Percentiles rank a stretch among this genome's conserved stretches.
Conservation (phyloP, 345 rosid species). For the Salix dunnii region DNA sequence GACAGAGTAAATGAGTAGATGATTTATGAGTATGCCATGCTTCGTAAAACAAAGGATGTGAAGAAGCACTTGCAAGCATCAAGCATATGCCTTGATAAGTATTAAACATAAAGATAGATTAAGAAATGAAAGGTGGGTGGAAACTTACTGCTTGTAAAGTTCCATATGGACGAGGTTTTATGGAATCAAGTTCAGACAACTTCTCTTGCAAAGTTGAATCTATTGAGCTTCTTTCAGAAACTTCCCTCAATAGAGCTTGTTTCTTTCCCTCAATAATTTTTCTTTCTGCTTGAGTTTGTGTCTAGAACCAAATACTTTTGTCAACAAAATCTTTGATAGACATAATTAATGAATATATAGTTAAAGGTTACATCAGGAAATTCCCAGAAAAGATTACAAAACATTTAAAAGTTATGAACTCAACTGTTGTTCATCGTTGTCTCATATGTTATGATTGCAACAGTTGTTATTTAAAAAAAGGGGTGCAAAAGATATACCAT, state of each 20-base stretch:
- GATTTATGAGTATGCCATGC: too few relatives aligned
- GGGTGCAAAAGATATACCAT: background rate
- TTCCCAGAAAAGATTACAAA: background rate
- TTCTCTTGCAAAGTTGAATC: slow-evolving; percentile 39
- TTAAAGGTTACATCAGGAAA: slow-evolving; percentile 2
- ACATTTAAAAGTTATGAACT: slow-evolving; percentile 1
- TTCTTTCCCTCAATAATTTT: slow-evolving; percentile 53
- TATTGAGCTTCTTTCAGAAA: slow-evolving; percentile 32
- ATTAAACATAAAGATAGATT: background rate
- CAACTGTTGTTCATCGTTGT: background rate
- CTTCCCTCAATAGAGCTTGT: slow-evolving; percentile 51
- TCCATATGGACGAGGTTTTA: slow-evolving; percentile 54
- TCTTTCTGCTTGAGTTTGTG: slow-evolving; percentile 71
- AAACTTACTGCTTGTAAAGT: slow-evolving; percentile 53
- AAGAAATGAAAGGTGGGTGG: background rate
- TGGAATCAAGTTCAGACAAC: slow-evolving; percentile 50
- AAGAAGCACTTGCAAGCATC: background rate
- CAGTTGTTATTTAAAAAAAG: background rate
- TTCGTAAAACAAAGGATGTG: background rate
- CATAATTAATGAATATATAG: background rate
- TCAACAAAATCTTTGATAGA: slow-evolving; percentile 2
- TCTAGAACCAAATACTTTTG: slow-evolving; percentile 32
- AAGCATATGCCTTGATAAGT: background rate
- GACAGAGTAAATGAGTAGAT: too few relatives aligned
- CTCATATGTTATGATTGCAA: background rate